Base-by-base conservation (phyloP, 768 basidiomycete species). In the Albatrellus ellisii region DNA sequence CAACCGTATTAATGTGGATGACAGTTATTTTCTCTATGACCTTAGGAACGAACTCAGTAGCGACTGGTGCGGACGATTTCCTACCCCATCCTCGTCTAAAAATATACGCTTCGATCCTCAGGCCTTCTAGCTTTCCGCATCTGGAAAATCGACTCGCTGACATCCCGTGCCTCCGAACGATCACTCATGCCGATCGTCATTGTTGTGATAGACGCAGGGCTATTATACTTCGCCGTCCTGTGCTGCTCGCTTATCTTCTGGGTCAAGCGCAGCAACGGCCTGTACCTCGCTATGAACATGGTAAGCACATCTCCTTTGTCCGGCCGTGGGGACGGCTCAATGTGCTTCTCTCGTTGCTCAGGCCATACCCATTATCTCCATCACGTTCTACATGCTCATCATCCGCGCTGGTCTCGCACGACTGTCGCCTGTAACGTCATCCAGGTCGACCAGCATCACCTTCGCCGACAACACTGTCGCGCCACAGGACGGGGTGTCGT, bases 321-420 rank as follows among this genome's bases (percentile, higher is more conserved):
- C 15, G 24, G 27, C 2, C 18, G 26, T 18, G 11, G 10, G n/a
- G 18, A 4, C 26, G 1, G 8, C n/a, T n/a, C n/a, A 14, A 9
- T 11, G 7, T 3, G 11, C 3, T 25, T n/a, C 28, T 41, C 9
- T 21, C 15, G 12, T 15, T 6, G 9, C 2, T 4, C 28, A 56
- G 54, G 44, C 47, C 14, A 50, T 48, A 40, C 52, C 54, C 5
- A 54, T 54, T 39, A 52, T 56, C 14, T 54, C 54, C 5, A 50
- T 56, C 20, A 43, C 53, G 14, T 56, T 56, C 41, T 56, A 49
- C 41, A 54, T 56, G 53, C 47, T 54, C 29, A 51, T 56, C 44
- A 44, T 56, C 32, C 51, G 51, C 10, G 46, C 51, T 29, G 52
- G 53, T 11, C 40, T 52, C 27, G 50, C 51, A 2, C 41, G 50